phyloP scores from a whole-genome alignment of 257 asterid species.

The Scutellaria baicalensis region DNA sequence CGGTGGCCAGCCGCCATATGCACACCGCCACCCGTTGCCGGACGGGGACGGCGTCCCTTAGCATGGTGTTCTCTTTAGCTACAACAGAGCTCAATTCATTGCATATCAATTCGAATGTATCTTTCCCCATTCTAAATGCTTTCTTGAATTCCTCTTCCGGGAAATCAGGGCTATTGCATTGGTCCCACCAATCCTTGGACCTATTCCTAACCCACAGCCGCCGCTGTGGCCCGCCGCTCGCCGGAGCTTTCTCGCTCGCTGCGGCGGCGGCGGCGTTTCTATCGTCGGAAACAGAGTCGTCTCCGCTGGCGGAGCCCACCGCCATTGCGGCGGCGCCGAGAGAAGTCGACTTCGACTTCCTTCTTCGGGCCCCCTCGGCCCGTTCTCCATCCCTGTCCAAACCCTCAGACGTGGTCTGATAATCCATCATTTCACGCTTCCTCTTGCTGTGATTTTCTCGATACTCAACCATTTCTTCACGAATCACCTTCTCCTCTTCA shows the following conservation, averaged over 20 bases:
- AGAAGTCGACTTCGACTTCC: conserved; percentile 43
- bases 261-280: not conserved
- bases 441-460: conserved; percentile 48
- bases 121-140: conserved; percentile 40
- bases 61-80: conserved; percentile 34
- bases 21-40: conserved; percentile 42
- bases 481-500: conserved; percentile 24
- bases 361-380: conserved; percentile 37
- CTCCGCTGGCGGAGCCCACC: conserved; percentile 11
- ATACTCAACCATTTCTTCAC: conserved; percentile 38
- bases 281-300: conserved; percentile 6
- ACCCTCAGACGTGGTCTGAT: conserved; percentile 38
- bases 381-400: conserved; percentile 30
- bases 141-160: conserved; percentile 37
- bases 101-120: conserved; percentile 34
- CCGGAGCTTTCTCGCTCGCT: conserved; percentile 2
- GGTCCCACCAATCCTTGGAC: conserved; percentile 45
- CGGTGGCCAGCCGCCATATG: conserved; percentile 43
- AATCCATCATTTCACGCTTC: conserved; percentile 48
- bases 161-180: conserved; percentile 27
- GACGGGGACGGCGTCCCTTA: conserved; percentile 40
- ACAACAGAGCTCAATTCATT: conserved; percentile 29
- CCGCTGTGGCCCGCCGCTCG: conserved; percentile 20
- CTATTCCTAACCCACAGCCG: conserved; percentile 38
- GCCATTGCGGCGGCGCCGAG: conserved; percentile 34